phyloP scores from a whole-genome alignment of 148 eudicot genomes.

The Tetragonia tetragonoides region DNA sequence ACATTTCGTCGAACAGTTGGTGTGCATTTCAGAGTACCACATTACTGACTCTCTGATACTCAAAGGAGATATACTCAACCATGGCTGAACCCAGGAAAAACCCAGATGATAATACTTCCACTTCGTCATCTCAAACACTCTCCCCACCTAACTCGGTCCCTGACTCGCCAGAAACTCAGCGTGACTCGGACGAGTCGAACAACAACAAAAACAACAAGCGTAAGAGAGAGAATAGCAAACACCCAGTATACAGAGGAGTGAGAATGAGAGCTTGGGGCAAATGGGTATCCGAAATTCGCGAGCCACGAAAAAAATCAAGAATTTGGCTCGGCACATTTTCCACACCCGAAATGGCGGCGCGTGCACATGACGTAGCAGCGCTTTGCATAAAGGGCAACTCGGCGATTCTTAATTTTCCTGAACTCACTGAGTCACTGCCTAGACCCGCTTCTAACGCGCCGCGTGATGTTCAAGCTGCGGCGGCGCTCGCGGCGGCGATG shows the following conservation, averaged over 20 bases:
- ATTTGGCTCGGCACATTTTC: constrained; percentile 67
- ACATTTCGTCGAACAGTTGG: constrained; percentile 1
- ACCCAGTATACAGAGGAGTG: constrained; percentile 57
- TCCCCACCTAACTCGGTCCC: not conserved
- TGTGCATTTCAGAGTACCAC: not conserved
- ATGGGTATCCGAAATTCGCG: constrained; percentile 72
- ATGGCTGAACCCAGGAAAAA: not conserved
- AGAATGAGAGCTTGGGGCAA: constrained; percentile 66
- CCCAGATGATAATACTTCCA: not conserved
- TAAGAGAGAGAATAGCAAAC: constrained; percentile 32
- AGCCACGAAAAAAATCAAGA: constrained; percentile 54
- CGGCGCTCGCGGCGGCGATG: constrained; percentile 61
- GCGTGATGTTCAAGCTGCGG: constrained; percentile 59
- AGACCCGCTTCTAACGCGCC: constrained; percentile 49
- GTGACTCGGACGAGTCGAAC: not conserved
- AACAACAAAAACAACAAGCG: constrained; percentile 6
- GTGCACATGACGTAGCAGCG: constrained; percentile 68
- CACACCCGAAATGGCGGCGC: constrained; percentile 68
- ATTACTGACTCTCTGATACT: not conserved
- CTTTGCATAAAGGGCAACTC: constrained; percentile 46
- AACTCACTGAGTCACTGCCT: constrained; percentile 42
- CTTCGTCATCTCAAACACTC: not conserved
- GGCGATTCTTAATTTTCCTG: constrained; percentile 58
- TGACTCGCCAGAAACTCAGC: not conserved
- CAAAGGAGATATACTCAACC: not conserved